Evolutionary conservation across 139 green algal genomes (phyloP).

Genomic region (Raphidocelis subcapitata): DNA sequence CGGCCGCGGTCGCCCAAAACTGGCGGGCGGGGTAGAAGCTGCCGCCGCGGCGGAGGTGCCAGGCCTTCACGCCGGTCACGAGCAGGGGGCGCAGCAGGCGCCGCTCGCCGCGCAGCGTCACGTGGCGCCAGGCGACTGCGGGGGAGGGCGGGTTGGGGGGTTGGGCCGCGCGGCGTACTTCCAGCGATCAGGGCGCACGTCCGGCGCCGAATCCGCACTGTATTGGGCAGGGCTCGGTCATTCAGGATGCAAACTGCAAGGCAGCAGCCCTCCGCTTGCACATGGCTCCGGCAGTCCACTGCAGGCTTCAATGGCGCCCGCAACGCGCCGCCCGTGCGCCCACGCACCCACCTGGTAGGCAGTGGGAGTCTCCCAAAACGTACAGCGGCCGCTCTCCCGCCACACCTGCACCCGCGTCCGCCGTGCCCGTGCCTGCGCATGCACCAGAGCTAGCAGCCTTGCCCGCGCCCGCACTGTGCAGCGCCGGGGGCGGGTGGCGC

Average conservation of each 20-base stretch:
- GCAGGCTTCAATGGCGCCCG: neutral
- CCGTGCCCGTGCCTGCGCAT: too few relatives aligned
- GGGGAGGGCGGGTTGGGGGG: neutral
- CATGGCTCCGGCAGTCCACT: neutral
- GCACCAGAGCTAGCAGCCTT: too few relatives aligned
- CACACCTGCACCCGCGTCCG: neutral
- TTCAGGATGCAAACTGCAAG: neutral
- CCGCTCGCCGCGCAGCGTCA: slow-evolving; percentile 43
- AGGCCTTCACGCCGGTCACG: slow-evolving; percentile 79
- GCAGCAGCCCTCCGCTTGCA: too few relatives aligned
- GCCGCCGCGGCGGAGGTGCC: slow-evolving; percentile 67
- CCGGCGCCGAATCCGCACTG: neutral
- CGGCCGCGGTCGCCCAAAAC: slow-evolving; percentile 40
- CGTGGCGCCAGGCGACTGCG: slow-evolving; percentile 45
- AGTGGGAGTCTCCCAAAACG: slow-evolving; percentile 71
- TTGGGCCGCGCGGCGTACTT: neutral
- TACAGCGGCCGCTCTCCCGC: slow-evolving; percentile 32
- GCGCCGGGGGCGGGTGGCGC: slow-evolving; percentile 10
- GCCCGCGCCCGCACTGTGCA: neutral
- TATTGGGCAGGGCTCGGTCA: neutral
- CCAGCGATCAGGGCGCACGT: neutral
- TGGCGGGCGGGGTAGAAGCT: slow-evolving; percentile 68
- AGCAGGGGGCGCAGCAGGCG: slow-evolving; percentile 63
- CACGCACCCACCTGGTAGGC: slow-evolving; percentile 48
- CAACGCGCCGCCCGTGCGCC: neutral